Conservation (phyloP, 1,284 basidiomycete genomes). For the Tilletia setariae region DNA sequence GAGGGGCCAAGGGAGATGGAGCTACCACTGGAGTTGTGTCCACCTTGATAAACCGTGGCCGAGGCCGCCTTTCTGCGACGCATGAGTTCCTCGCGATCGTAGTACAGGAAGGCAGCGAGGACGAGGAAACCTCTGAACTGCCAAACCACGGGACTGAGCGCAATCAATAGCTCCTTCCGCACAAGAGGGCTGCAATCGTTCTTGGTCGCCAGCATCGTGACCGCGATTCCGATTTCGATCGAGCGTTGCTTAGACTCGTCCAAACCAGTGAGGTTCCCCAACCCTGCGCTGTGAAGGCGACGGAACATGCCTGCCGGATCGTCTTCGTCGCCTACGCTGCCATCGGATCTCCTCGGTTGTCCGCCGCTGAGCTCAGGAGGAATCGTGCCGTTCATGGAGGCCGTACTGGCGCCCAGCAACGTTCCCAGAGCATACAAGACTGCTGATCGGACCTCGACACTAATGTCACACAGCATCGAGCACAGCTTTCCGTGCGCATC, state of each 20-base stretch:
- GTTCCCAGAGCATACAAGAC: slow-evolving; percentile 89
- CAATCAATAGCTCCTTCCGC: slow-evolving; percentile 84
- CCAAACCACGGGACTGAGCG: slow-evolving; percentile 87
- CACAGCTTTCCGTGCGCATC: slow-evolving; percentile 84
- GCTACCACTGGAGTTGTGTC: slow-evolving; percentile 8
- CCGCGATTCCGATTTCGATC: slow-evolving; percentile 62
- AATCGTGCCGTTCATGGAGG: slow-evolving; percentile 1
- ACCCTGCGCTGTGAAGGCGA: slow-evolving; percentile 66
- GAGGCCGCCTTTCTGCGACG: slow-evolving; percentile 29
- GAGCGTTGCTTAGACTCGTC: slow-evolving; percentile 68
- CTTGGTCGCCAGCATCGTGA: slow-evolving; percentile 67
- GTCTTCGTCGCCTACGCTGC: slow-evolving; percentile 15
- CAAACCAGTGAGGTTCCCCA: slow-evolving; percentile 76
- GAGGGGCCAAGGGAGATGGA: background rate
- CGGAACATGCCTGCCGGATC: slow-evolving; percentile 4
- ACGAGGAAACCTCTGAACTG: slow-evolving; percentile 96
- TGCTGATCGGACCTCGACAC: slow-evolving; percentile 87
- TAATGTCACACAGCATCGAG: slow-evolving; percentile 76
- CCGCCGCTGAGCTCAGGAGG: background rate
- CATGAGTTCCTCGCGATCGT: slow-evolving; percentile 65
- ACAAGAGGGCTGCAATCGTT: slow-evolving; percentile 96
- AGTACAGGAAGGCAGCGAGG: slow-evolving; percentile 90
- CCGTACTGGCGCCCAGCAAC: slow-evolving; percentile 72
- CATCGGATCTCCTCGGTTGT: background rate
- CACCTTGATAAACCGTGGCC: slow-evolving; percentile 9